These are phyloP conservation scores for Chalciporus piperatoides DNA, from an alignment of 1,284 basidiomycete species.

Conservation along the genomic window DNA sequence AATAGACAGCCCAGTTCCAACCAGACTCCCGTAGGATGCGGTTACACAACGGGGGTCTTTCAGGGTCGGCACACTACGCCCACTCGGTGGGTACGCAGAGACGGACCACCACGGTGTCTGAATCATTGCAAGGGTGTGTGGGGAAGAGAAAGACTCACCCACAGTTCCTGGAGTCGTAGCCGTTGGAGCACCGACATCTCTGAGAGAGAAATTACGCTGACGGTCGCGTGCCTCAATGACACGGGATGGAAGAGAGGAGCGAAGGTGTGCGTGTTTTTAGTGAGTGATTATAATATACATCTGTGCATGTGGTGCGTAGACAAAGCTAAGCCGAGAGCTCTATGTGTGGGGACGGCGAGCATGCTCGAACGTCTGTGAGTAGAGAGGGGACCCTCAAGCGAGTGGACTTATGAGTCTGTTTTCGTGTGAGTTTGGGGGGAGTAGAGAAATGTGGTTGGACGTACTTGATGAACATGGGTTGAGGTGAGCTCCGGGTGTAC, in stretches of 20 bases:
- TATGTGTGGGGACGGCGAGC: neutral
- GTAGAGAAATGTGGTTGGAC: conserved; percentile 31
- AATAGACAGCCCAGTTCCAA: conserved; percentile 44
- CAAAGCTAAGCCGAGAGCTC: conserved; percentile 8
- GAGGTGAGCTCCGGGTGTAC: conserved; percentile 83
- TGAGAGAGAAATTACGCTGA: neutral
- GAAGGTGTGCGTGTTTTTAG: conserved; percentile 11
- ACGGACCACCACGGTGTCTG: conserved; percentile 63
- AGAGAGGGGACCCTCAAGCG: conserved; percentile 49
- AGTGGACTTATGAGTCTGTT: conserved; percentile 85
- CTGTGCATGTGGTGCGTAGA: conserved; percentile 8
- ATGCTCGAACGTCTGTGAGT: neutral
- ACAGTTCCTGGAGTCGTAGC: neutral
- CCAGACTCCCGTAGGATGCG: conserved; percentile 38
- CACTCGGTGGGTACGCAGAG: conserved; percentile 1
- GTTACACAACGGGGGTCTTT: conserved; percentile 44
- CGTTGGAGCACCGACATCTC: neutral
- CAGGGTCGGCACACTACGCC: conserved; percentile 31
- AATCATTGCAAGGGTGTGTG: conserved; percentile 47
- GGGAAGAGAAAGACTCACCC: conserved; percentile 14
- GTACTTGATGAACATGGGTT: conserved; percentile 91
- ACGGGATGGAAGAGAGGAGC: conserved; percentile 2
- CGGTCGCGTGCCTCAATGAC: neutral
- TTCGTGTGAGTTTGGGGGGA: conserved; percentile 10
- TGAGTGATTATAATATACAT: conserved; percentile 25